These are phyloP conservation scores for Trichosporon ovoides DNA, from an alignment of 1,284 basidiomycete species.

Conservation along the genomic window DNA sequence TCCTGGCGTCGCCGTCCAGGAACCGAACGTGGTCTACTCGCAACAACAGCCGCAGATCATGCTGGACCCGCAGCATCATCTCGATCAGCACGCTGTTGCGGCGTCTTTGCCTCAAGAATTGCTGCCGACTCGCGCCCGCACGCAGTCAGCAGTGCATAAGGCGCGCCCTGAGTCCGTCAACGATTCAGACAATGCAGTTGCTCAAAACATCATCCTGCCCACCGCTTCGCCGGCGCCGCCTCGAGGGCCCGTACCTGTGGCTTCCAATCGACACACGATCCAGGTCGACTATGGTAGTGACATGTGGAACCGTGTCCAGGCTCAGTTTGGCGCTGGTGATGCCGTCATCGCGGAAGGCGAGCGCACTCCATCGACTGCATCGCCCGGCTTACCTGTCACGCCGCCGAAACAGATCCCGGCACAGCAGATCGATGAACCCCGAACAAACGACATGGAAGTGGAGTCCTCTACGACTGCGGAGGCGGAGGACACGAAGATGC, in stretches of 20 bases:
- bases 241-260: not conserved
- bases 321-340: not conserved
- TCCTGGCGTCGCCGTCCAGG: not conserved
- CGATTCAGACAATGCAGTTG: not conserved
- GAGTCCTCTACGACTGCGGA: slow-evolving; percentile 15
- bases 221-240: not conserved
- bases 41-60: not conserved
- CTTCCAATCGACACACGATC: slow-evolving; percentile 68
- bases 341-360: not conserved
- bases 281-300: slow-evolving; percentile 76
- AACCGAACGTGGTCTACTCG: not conserved
- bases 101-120: not conserved
- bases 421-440: slow-evolving; percentile 13
- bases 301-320: slow-evolving; percentile 20
- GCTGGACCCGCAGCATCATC: not conserved
- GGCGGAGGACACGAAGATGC: not conserved
- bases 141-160: not conserved
- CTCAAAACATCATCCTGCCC: not conserved
- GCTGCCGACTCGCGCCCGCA: not conserved
- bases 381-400: not conserved
- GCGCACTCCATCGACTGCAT: not conserved
- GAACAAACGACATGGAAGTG: slow-evolving; percentile 18
- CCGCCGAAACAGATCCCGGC: not conserved
- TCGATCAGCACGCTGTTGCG: not conserved
- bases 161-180: slow-evolving; percentile 1